Percentiles rank a stretch among this genome's conserved stretches.
These are phyloP conservation scores for Cryptosporidium canis DNA, from an alignment of 169 alveolate species.

Conservation along the genomic window DNA sequence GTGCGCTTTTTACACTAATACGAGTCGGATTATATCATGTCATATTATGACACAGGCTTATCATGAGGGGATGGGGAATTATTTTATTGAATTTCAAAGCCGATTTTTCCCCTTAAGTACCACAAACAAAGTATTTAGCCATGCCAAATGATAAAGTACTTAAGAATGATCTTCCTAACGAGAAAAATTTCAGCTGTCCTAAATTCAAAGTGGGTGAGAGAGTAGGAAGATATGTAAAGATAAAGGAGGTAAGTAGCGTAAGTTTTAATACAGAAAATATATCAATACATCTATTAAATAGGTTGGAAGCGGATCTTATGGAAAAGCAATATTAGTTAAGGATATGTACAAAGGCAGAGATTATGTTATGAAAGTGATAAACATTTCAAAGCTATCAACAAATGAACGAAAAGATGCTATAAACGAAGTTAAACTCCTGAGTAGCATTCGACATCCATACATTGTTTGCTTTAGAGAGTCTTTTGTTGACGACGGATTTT, in stretches of 20 bases:
- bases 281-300: not conserved
- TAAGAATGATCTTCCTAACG: conserved; percentile 1
- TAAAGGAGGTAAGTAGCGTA: conserved; percentile 34
- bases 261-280: not conserved
- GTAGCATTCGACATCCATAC: conserved; percentile 83
- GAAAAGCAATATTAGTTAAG: conserved; percentile 58
- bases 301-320: conserved; percentile 73
- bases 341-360: conserved; percentile 73
- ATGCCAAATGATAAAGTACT: conserved; percentile 10
- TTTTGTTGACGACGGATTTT: conserved; percentile 85
- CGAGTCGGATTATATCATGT: conserved; percentile 44
- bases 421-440: conserved; percentile 83
- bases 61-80: conserved; percentile 9
- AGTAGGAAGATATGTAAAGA: conserved; percentile 47
- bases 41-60: not conserved
- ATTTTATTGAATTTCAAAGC: not conserved
- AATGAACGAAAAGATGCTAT: conserved; percentile 84
- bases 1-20: conserved; percentile 19
- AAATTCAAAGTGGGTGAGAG: conserved; percentile 52
- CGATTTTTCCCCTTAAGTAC: not conserved
- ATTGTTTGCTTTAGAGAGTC: conserved; percentile 88
- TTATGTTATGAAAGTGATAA: conserved; percentile 81
- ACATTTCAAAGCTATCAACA: conserved; percentile 73
- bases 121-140: not conserved
- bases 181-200: not conserved